Percentiles rank a stretch among this genome's conserved stretches.
Conservation (phyloP, 306 rosid genomes). For the Abrus pulchellus region DNA sequence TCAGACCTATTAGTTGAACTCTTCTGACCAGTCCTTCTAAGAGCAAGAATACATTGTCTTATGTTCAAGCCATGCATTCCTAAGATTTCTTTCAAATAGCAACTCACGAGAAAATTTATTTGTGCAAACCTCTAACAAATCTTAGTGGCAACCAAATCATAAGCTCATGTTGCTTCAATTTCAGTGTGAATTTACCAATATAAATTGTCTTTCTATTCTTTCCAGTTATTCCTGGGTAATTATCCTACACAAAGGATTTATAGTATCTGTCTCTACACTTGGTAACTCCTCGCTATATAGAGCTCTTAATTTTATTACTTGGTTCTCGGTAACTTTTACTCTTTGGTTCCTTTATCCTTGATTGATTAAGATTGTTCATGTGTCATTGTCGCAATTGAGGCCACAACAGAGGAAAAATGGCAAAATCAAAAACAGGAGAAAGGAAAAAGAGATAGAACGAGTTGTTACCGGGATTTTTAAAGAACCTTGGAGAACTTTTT, state of each 20-base stretch:
- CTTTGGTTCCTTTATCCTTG: background rate
- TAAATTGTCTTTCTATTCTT: constrained; percentile 45
- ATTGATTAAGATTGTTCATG: too few species aligned
- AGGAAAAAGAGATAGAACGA: too few species aligned
- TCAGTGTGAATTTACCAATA: constrained; percentile 43
- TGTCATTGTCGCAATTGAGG: too few species aligned
- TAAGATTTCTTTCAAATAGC: background rate
- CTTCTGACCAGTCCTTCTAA: background rate
- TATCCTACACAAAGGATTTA: constrained; percentile 54
- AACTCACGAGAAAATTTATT: constrained; percentile 48
- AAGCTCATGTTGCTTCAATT: constrained; percentile 55
- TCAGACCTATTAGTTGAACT: accelerated
- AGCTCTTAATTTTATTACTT: background rate
- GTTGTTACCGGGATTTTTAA: too few species aligned
- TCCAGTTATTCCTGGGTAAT: background rate
- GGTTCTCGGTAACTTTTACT: background rate
- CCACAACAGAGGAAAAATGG: too few species aligned
- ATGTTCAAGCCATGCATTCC: background rate
- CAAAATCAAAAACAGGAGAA: too few species aligned
- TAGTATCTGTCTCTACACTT: constrained; percentile 38
- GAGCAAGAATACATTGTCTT: background rate
- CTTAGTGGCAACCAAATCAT: constrained; percentile 58
- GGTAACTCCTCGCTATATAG: constrained; percentile 55
- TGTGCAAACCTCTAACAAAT: constrained; percentile 48
- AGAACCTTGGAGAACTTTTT: too few species aligned